Base-by-base conservation (phyloP, 2,329 filamentous ascomycete species). In the Diaporthe caulivora region DNA sequence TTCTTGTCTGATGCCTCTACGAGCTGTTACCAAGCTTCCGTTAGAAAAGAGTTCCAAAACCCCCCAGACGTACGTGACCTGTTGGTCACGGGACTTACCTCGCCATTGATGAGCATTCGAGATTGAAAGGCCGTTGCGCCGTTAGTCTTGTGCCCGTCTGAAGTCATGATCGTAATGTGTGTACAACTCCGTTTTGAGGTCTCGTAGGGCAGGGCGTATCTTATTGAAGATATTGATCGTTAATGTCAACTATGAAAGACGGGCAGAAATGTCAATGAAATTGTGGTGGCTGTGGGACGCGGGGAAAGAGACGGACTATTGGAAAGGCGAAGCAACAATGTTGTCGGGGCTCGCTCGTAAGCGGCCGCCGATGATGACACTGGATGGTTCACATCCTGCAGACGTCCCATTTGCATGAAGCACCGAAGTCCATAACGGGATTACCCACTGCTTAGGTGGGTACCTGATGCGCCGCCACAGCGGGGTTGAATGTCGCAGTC, bases 81-180 rank as follows among this genome's bases (percentile, higher is more conserved):
- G 1, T 5, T 21, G 9, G 2, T 3, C 49, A 21, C 9, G 9
- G 11, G 6, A 49, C 68, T 15, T 37, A 70, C 68, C 54, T 70
- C 81, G 77, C 86, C 86, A 77, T 89, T 87, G 79, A 89, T 88
- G 77, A 87, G 87, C 71, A 88, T 81, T 24, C 83, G 81, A 34
- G 81, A 82, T 74, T 84, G 65, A 31, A 80, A 60, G 4, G 31
- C 8, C 3, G 17, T 53, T 29, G 54, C 7, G 31, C 54, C 54
- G 21, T 70, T 60, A 8, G 54, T 26, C 40, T 60, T 53, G 15
- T 49, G 40, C 21, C 54, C 53, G 54, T 58, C 49, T 37, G 24
- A 24, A 17, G 68, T 26, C 68, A 70, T 70, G n/a, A 13, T 60
- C 5, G 1, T 40, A 21, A 9, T 10, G 18, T n/a, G 11, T 5